Evolutionary conservation across 2,329 filamentous ascomycete species (phyloP).

Genomic region (Taxawa tesnikishii): DNA sequence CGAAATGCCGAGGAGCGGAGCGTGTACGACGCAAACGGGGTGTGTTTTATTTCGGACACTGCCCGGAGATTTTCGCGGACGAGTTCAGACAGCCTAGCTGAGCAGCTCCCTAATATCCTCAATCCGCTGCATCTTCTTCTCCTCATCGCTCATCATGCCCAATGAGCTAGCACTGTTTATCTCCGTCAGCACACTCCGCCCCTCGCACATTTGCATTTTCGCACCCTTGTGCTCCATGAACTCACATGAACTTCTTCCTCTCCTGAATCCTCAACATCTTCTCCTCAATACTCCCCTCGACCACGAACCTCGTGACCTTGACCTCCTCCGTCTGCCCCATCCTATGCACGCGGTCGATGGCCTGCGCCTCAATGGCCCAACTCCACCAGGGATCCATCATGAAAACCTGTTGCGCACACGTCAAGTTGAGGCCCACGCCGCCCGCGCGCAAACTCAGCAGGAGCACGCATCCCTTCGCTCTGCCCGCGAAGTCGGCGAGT

Average conservation of each 20-base stretch:
- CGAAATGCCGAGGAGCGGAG: too few species aligned
- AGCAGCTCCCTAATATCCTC: constrained; percentile 91
- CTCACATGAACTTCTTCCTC: constrained; percentile 88
- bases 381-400: constrained; percentile 99
- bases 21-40: too few species aligned
- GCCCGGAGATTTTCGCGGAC: too few species aligned
- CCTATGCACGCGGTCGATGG: constrained; percentile 91
- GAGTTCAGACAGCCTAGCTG: too few species aligned
- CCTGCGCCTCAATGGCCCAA: constrained; percentile 91
- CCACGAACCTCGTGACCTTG: constrained; percentile 75
- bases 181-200: constrained; percentile 14
- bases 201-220: too few species aligned
- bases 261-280: constrained; percentile 92
- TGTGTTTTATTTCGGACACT: too few species aligned
- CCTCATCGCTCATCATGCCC: constrained; percentile 89
- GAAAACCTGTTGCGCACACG: constrained; percentile 76
- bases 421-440: constrained; percentile 87
- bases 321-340: constrained; percentile 91
- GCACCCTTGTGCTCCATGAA: too few species aligned
- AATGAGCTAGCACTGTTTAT: constrained; percentile 72
- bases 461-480: constrained; percentile 54
- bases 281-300: constrained; percentile 84
- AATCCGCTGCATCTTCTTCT: constrained; percentile 78
- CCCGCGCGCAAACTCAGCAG: constrained; percentile 79
- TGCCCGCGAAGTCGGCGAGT: constrained; percentile 54